Percentiles rank a stretch among this genome's conserved stretches.
Conservation (phyloP, 2,329 filamentous ascomycete species). For the Curvularia spicifera region DNA sequence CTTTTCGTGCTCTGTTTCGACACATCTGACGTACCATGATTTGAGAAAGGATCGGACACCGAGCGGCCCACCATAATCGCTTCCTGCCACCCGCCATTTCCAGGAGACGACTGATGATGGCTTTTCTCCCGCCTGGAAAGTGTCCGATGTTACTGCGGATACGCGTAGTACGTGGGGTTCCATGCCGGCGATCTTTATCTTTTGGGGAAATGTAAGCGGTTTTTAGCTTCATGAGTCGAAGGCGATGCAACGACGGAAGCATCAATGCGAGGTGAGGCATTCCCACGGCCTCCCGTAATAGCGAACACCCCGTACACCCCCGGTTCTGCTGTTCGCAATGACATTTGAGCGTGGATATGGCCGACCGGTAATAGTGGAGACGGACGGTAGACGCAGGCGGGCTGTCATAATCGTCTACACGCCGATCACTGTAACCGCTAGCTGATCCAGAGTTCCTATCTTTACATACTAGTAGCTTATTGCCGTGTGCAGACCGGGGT, state of each 20-base stretch:
- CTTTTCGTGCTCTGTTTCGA: slow-evolving; percentile 9
- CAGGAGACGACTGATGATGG: not conserved
- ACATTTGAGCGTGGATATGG: not conserved
- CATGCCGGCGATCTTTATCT: not conserved
- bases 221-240: not conserved
- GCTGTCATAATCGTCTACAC: slow-evolving; percentile 10
- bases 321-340: not conserved
- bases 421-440: slow-evolving; percentile 4
- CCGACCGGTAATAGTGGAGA: slow-evolving; percentile 11
- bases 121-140: not conserved
- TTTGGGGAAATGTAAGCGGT: slow-evolving; percentile 6
- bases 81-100: slow-evolving; percentile 2
- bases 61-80: slow-evolving; percentile 6
- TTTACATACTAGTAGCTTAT: not conserved
- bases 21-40: slow-evolving; percentile 18
- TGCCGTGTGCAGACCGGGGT: not conserved
- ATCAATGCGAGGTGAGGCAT: not conserved
- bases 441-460: not conserved
- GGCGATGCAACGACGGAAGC: not conserved
- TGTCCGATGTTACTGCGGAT: not conserved
- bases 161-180: not conserved
- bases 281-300: not conserved
- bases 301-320: slow-evolving; percentile 2
- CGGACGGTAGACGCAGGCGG: slow-evolving; percentile 9
- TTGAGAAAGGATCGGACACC: slow-evolving; percentile 10